Percentiles rank a stretch among this genome's conserved stretches.
Evolutionary conservation across 768 basidiomycete species (phyloP).

Genomic region (Dendrothele bispora): DNA sequence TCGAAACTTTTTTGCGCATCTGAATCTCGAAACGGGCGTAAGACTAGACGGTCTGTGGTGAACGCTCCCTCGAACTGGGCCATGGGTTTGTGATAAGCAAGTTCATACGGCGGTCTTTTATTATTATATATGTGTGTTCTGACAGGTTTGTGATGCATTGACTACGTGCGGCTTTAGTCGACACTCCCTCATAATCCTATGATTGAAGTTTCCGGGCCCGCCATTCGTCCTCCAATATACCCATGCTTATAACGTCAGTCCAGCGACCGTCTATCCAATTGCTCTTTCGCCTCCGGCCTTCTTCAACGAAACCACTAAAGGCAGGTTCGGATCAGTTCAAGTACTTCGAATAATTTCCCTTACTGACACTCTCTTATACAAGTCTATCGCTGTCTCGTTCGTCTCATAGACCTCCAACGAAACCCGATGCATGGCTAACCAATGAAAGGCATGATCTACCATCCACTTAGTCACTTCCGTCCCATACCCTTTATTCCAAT

Average conservation of each 20-base stretch:
- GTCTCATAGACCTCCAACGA: slow-evolving; percentile 37
- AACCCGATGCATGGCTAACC: slow-evolving; percentile 39
- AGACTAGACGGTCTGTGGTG: slow-evolving; percentile 29
- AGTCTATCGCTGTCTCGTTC: slow-evolving; percentile 36
- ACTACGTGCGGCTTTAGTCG: too few species aligned
- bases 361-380: slow-evolving; percentile 41
- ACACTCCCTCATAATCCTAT: too few species aligned
- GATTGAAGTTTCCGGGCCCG: too few species aligned
- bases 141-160: too few species aligned
- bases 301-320: slow-evolving; percentile 40
- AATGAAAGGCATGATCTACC: slow-evolving; percentile 38
- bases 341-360: too few species aligned
- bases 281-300: slow-evolving; percentile 35
- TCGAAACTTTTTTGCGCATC: slow-evolving; percentile 25
- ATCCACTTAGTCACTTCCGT: slow-evolving; percentile 40
- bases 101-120: too few species aligned
- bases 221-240: slow-evolving; percentile 41
- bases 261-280: slow-evolving; percentile 35
- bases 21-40: slow-evolving; percentile 28
- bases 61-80: too few species aligned
- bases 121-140: too few species aligned
- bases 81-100: too few species aligned
- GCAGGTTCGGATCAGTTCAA: too few species aligned
- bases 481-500: slow-evolving; percentile 43
- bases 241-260: slow-evolving; percentile 39